Evolutionary conservation across 352 stramenopile genomes (phyloP).

Genomic region (Phytophthora colocasiae): DNA sequence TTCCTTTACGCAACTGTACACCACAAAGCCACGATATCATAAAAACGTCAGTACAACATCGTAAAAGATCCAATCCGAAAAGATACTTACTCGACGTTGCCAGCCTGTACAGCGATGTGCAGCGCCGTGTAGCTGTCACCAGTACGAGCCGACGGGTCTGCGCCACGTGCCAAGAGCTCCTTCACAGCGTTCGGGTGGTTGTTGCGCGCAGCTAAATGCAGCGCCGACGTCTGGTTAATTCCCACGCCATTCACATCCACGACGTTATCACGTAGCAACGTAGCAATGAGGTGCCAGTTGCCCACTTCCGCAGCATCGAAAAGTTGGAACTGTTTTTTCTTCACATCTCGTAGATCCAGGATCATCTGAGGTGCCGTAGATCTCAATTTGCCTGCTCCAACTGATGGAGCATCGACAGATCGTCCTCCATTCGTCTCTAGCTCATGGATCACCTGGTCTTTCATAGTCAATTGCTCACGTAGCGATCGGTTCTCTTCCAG

Average conservation of each 20-base stretch:
- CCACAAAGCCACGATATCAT: conserved; percentile 3
- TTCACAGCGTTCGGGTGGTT: conserved; percentile 82
- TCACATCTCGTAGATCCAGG: conserved; percentile 83
- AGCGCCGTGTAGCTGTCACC: conserved; percentile 85
- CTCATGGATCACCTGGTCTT: conserved; percentile 88
- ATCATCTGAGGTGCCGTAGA: conserved; percentile 81
- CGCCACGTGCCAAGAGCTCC: conserved; percentile 73
- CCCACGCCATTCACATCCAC: conserved; percentile 89
- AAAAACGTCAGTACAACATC: conserved; percentile 20
- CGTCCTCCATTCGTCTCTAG: conserved; percentile 76
- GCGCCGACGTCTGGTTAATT: conserved; percentile 86
- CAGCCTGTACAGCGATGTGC: conserved; percentile 75
- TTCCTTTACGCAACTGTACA: conserved; percentile 72
- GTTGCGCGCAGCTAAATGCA: conserved; percentile 80
- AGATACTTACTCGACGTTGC: conserved; percentile 65
- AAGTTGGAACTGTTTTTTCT: conserved; percentile 91
- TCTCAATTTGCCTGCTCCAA: conserved; percentile 48
- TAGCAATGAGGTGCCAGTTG: conserved; percentile 86
- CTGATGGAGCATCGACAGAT: conserved; percentile 28
- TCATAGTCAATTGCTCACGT: conserved; percentile 79
- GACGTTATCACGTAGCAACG: conserved; percentile 81
- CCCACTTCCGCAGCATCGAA: conserved; percentile 87
- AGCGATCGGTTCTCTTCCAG: conserved; percentile 84
- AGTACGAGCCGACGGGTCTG: conserved; percentile 69
- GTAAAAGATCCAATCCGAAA: background rate